A percentile compares a stretch with the other conserved stretches of the same genome.
Evolutionary conservation across 352 stramenopile species (phyloP).

Genomic region (Pythium rishiriense): DNA sequence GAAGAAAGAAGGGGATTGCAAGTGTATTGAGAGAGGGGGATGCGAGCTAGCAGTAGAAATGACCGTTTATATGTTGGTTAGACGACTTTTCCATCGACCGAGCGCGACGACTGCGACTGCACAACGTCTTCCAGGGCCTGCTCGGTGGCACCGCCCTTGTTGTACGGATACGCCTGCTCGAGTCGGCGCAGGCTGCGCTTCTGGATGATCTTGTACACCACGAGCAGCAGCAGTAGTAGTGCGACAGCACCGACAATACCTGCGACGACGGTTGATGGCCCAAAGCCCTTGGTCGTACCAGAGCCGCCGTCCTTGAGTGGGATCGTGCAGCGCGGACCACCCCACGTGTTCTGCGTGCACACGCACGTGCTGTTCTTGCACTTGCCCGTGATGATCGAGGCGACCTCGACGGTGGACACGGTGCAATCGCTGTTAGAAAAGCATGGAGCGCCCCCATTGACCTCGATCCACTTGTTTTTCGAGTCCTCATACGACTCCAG

Average conservation of each 20-base stretch:
- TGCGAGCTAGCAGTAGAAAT: too few species aligned
- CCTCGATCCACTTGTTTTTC: constrained; percentile 28
- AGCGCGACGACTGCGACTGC: too few species aligned
- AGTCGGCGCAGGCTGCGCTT: too few species aligned
- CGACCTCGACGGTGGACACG: constrained; percentile 10
- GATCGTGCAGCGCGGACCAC: constrained; percentile 32
- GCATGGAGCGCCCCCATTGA: constrained; percentile 29
- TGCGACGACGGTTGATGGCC: constrained; percentile 19
- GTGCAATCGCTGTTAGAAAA: constrained; percentile 32
- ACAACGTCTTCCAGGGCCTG: too few species aligned
- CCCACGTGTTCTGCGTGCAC: constrained; percentile 38
- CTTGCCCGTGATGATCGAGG: constrained; percentile 24
- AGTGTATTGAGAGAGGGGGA: too few species aligned
- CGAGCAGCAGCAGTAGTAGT: constrained; percentile 7
- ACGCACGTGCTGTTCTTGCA: constrained; percentile 44
- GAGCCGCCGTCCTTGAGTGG: constrained; percentile 3
- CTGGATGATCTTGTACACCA: too few species aligned
- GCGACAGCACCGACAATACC: constrained; percentile 5
- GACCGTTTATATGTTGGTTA: too few species aligned
- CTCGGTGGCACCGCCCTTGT: too few species aligned
- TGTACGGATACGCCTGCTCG: too few species aligned
- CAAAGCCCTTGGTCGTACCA: constrained; percentile 10
- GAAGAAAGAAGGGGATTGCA: too few species aligned
- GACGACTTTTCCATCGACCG: too few species aligned
- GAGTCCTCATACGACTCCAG: constrained; percentile 35